Evolutionary conservation across 208 protist species (phyloP), one percentile per base, ranked within the genome.

Genomic region (Balamuthia mandrillaris): DNA sequence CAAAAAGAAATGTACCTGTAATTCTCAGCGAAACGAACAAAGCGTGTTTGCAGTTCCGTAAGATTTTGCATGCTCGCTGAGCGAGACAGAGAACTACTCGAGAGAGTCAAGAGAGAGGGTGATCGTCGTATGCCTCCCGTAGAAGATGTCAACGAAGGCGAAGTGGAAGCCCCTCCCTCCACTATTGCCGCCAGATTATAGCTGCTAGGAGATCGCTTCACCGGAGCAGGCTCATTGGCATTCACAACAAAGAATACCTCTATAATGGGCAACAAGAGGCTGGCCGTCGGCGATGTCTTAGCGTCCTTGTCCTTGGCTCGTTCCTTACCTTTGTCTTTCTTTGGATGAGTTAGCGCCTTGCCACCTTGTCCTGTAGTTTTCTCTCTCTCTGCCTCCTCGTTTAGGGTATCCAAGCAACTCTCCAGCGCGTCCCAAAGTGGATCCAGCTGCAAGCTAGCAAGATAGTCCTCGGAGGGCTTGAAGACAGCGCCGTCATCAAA

Each of bases 241-340:
- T 83, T 83, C 37, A 83, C 75, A 14, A 66, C 75, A 42, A 83
- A 83, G 75, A 83, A 83, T 7, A 83, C 75, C 42, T 83, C 75
- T 31, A 83, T 83, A 56, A 83, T 83, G 27, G 75, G 75, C 75
- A 83, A 27, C 14, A 83, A 56, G 37, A 83, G 54, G 54, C 66
- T 83, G 51, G 75, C 75, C 52, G 75, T 56, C 18, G 75, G 75
- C 54, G 75, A 83, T n/a, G n/a, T n/a, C 75, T 83, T 83, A 44
- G 27, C 41, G 52, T n/a, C 47, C 31, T 24, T 37, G 31, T 63
- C 49, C 24, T 37, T 12, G 47, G 49, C 70, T n/a, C 58, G 21
- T 39, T 47, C 24, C 72, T 60, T 60, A 27, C 68, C 37, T 37
- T 39, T 39, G 56, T 27, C 56, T 12, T 66, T 18, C 16, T 37